phyloP scores from a whole-genome alignment of 805 yeast species.

The Suhomyces xylopsoci region DNA sequence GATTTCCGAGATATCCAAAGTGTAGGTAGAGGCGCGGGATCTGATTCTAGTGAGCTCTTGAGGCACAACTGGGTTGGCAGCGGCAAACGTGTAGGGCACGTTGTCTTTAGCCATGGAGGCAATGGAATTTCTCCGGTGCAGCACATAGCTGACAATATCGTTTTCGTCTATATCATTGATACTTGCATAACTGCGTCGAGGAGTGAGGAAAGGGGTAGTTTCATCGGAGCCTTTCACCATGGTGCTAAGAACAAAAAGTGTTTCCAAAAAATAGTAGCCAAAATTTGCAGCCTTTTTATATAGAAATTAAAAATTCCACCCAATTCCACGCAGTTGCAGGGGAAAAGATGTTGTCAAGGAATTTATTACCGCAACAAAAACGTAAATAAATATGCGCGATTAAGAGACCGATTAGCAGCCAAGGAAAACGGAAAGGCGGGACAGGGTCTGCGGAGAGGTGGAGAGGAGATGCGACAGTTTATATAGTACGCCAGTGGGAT shows the following conservation, averaged over 20 bases:
- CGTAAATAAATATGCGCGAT: not conserved
- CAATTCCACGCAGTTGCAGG: not conserved
- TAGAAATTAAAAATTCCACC: not conserved
- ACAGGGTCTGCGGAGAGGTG: not conserved
- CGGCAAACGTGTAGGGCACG: slow-evolving; percentile 13
- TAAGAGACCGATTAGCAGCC: not conserved
- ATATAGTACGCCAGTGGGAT: not conserved
- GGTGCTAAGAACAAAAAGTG: not conserved
- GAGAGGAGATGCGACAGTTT: not conserved
- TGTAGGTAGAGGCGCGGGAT: slow-evolving; percentile 12
- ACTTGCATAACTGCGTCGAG: slow-evolving; percentile 5
- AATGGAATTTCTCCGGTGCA: slow-evolving; percentile 38
- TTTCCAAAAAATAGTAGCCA: not conserved
- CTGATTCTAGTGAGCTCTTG: slow-evolving; percentile 14
- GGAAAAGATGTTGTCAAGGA: not conserved
- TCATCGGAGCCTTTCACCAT: slow-evolving; percentile 2
- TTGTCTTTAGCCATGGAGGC: slow-evolving; percentile 26
- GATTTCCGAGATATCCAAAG: slow-evolving; percentile 18
- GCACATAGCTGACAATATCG: slow-evolving; percentile 38
- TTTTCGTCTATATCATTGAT: slow-evolving; percentile 23
- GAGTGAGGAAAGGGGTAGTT: slow-evolving; percentile 8
- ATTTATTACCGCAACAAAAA: not conserved
- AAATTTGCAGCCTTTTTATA: not conserved
- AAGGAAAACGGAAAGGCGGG: not conserved
- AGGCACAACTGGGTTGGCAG: slow-evolving; percentile 10